These are phyloP conservation scores for Tanacetum coccineum DNA, from an alignment of 129 eudicot species.

Conservation along the genomic window DNA sequence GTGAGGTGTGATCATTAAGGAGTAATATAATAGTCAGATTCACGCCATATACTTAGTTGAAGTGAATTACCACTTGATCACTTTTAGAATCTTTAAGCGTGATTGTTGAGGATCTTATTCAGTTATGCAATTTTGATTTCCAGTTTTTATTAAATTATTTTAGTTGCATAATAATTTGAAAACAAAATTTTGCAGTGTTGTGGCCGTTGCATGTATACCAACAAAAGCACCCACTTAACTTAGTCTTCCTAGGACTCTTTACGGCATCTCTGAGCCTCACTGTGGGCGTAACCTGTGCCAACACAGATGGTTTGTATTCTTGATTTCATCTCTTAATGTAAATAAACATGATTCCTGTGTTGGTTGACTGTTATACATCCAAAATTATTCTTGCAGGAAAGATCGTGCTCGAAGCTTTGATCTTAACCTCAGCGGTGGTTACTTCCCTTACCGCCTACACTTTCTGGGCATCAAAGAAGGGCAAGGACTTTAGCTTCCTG, in stretches of 20 bases:
- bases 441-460: slow-evolving; percentile 84
- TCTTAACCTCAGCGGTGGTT: slow-evolving; percentile 87
- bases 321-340: slow-evolving; percentile 2
- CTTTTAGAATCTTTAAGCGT: background rate
- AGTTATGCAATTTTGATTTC: background rate
- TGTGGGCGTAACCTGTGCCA: slow-evolving; percentile 96
- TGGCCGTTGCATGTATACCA: slow-evolving; percentile 95
- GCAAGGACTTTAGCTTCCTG: slow-evolving; percentile 90
- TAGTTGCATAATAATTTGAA: background rate
- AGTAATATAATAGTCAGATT: background rate
- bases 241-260: slow-evolving; percentile 84
- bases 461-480: slow-evolving; percentile 99
- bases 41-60: background rate
- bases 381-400: slow-evolving; percentile 52
- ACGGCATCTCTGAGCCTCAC: slow-evolving; percentile 80
- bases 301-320: slow-evolving; percentile 75
- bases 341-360: background rate
- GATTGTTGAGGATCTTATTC: background rate
- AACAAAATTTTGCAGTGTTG: slow-evolving; percentile 49
- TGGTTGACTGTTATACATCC: slow-evolving; percentile 8
- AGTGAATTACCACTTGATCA: background rate
- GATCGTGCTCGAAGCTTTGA: slow-evolving; percentile 92
- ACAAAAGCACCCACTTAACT: slow-evolving; percentile 92
- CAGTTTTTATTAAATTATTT: background rate
- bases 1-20: too few species aligned